Conservation (phyloP, 179 eudicot genomes). For the Vitellaria paradoxa region DNA sequence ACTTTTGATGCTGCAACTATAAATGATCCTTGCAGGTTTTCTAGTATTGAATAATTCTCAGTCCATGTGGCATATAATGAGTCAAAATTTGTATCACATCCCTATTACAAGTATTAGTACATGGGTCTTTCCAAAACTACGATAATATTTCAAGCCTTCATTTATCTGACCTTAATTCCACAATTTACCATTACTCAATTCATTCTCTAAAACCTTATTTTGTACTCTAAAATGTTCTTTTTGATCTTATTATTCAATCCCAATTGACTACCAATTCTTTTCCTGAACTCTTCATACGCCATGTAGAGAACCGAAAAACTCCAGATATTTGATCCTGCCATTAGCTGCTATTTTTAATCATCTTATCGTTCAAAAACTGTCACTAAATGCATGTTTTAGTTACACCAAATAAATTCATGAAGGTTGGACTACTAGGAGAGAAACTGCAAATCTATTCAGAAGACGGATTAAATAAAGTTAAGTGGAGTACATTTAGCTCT, state of each 20-base stretch:
- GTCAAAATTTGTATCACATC: background rate
- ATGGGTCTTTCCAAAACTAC: background rate
- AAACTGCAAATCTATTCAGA: constrained; percentile 49
- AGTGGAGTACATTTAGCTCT: constrained; percentile 44
- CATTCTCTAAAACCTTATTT: background rate
- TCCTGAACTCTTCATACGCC: background rate
- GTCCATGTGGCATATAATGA: background rate
- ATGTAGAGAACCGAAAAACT: background rate
- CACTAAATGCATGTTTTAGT: background rate
- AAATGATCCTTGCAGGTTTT: background rate
- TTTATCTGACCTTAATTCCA: background rate
- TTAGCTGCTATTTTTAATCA: background rate
- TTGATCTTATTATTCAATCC: background rate
- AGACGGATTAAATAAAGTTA: constrained; percentile 37
- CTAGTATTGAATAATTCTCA: background rate
- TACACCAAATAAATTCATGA: constrained; percentile 1
- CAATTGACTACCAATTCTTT: background rate
- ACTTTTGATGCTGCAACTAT: background rate
- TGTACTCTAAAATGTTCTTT: no score
- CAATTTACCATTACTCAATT: background rate
- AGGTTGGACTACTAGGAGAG: constrained; percentile 91
- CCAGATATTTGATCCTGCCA: background rate
- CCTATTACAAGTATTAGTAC: background rate
- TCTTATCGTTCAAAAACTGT: background rate
- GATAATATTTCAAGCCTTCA: background rate